Evolutionary conservation across 2,329 filamentous ascomycete genomes (phyloP), one percentile per base, ranked within the genome.

Genomic region (Xylariomycetidae sp.): DNA sequence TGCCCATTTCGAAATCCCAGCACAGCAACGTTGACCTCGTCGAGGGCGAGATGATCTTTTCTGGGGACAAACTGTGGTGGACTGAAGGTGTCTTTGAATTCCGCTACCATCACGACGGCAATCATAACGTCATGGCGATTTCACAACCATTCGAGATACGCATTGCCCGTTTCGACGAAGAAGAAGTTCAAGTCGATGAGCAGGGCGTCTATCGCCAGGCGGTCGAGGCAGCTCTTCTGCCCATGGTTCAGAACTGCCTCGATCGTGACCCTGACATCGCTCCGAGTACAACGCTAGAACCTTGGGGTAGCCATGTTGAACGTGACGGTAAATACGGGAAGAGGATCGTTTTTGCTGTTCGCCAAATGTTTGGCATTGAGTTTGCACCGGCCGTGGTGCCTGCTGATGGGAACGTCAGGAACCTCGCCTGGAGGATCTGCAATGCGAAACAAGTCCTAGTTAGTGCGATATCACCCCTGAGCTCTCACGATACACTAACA

Each of bases 1-100:
- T 79, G 22, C 65, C 74, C 1, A 59, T 80, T 1, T 56, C 67
- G 44, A 63, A 44, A 64, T 68, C 50, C 10, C 72, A 79, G 34
- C 66, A 68, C 1, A 66, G 70, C 3, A 72, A 72, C 4, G 64
- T 61, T 13, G 72, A 85, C 37, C 71, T 81, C 44, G 74, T 87
- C 4, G 72, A 76, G 10, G 92, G 92, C 27, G 88, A 95, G 57
- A 82, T 97, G 53, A 62, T 87, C 10, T 97, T 98, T 55, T 71
- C 81, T 8, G 89, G 92, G 30, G 89, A 97, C 64, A 95, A 94
- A 63, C 74, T 96, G 3, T 98, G 88, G 82, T 98, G 92, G 92
- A 94, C 85, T 0, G 85, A 90, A 41, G 92, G 92, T 34, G 85
- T 94, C 3, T 98, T 95, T 54, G 92, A 98, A 55, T 94, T 98